Percentiles rank a stretch among this genome's conserved stretches.
These are phyloP conservation scores for Gossypium trilobum DNA, from an alignment of 441 rosid species.

Conservation along the genomic window DNA sequence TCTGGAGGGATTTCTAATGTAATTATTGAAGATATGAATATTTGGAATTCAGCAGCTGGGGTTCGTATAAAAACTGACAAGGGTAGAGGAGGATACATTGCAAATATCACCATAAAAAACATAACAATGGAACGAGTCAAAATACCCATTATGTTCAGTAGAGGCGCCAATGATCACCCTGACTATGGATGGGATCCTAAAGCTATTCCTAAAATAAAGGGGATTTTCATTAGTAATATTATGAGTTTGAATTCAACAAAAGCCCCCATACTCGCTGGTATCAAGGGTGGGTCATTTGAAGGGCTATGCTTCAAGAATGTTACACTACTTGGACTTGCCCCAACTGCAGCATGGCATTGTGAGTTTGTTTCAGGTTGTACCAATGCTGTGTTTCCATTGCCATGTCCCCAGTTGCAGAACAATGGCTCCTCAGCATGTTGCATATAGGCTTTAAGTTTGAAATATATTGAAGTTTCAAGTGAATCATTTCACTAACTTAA, in stretches of 20 bases:
- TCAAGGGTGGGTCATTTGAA: slow-evolving; percentile 50
- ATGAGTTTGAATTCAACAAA: slow-evolving; percentile 57
- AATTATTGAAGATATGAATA: slow-evolving; percentile 52
- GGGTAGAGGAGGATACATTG: slow-evolving; percentile 82
- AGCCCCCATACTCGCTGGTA: slow-evolving; percentile 67
- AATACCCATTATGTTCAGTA: slow-evolving; percentile 71
- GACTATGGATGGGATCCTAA: slow-evolving; percentile 69
- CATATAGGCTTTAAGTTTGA: slow-evolving; percentile 18
- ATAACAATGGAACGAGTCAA: slow-evolving; percentile 65
- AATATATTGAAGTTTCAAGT: background rate
- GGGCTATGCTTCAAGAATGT: slow-evolving; percentile 69
- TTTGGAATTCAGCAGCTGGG: slow-evolving; percentile 87
- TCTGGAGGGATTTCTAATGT: slow-evolving; percentile 82
- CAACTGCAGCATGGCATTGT: slow-evolving; percentile 60
- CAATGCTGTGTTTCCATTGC: slow-evolving; percentile 41
- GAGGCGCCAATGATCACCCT: slow-evolving; percentile 81
- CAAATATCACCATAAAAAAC: slow-evolving; percentile 49
- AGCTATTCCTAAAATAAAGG: slow-evolving; percentile 66
- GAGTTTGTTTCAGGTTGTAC: slow-evolving; percentile 61
- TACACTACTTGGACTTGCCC: slow-evolving; percentile 39
- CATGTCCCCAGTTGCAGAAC: slow-evolving; percentile 57
- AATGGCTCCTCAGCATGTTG: slow-evolving; percentile 36
- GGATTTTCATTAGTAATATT: slow-evolving; percentile 45
- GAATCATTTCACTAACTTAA: background rate
- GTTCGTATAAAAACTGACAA: slow-evolving; percentile 74